Evolutionary conservation across 2,329 filamentous ascomycete species (phyloP).

Genomic region (Calonectria pseudoreteaudii): DNA sequence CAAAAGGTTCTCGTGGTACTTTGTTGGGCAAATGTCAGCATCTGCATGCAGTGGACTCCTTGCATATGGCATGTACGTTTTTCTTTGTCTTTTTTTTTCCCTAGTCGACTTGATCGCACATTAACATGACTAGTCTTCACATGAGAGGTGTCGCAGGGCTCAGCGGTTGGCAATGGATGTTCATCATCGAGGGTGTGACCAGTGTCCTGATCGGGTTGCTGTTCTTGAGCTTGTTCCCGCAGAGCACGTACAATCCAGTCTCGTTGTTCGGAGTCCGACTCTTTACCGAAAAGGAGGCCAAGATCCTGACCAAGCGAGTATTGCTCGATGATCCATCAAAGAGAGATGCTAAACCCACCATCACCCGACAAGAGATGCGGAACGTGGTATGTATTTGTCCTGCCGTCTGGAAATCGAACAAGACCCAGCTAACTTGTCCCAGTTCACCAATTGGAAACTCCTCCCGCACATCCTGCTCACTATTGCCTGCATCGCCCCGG

Average conservation of each 20-base stretch:
- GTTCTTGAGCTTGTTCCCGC: constrained; percentile 32
- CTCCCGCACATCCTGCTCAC: constrained; percentile 47
- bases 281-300: constrained; percentile 50
- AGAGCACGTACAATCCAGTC: constrained; percentile 42
- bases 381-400: constrained; percentile 42
- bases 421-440: neutral
- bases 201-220: constrained; percentile 44
- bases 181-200: constrained; percentile 49
- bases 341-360: constrained; percentile 41
- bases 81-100: neutral
- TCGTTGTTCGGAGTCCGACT: constrained; percentile 45
- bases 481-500: constrained; percentile 32
- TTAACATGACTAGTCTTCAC: constrained; percentile 26
- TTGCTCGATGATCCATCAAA: constrained; percentile 47
- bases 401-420: too few relatives aligned
- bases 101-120: neutral
- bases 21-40: constrained; percentile 57
- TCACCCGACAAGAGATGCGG: constrained; percentile 48
- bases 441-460: constrained; percentile 53
- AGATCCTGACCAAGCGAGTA: constrained; percentile 49
- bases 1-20: constrained; percentile 58
- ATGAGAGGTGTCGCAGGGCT: constrained; percentile 41
- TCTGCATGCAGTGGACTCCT: constrained; percentile 44
- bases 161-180: constrained; percentile 42
- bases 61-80: constrained; percentile 50